These are phyloP conservation scores for Paramecium primaurelia DNA, from an alignment of 73 alveolate species.

Conservation along the genomic window DNA sequence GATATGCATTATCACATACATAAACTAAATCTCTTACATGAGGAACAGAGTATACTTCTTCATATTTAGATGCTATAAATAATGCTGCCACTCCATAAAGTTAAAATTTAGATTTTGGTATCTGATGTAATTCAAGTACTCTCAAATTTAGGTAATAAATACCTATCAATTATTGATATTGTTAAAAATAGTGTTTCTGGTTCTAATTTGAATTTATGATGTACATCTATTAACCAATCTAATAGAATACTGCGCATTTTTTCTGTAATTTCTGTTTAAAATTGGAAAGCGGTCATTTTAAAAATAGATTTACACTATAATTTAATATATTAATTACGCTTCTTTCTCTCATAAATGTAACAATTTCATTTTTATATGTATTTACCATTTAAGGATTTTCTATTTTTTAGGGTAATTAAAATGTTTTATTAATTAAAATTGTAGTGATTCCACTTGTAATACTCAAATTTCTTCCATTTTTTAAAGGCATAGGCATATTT, in stretches of 20 bases:
- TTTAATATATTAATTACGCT: not conserved
- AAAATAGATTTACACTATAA: not conserved
- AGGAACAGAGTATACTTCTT: conserved; percentile 78
- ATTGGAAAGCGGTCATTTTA: conserved; percentile 18
- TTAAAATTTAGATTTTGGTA: conserved; percentile 69
- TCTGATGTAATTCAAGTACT: not conserved
- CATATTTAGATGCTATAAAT: conserved; percentile 84
- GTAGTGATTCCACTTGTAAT: conserved; percentile 16
- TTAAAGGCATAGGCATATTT: not conserved
- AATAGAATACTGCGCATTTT: conserved; percentile 82
- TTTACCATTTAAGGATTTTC: not conserved
- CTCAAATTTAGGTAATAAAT: conserved; percentile 59
- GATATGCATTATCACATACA: conserved; percentile 80
- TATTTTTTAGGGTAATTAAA: not conserved
- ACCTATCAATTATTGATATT: conserved; percentile 72
- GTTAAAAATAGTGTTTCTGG: conserved; percentile 77
- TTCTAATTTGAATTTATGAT: conserved; percentile 67
- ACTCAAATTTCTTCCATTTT: conserved; percentile 43
- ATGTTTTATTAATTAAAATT: not conserved
- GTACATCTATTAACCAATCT: conserved; percentile 86
- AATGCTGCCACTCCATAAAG: conserved; percentile 80
- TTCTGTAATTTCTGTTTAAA: conserved; percentile 72
- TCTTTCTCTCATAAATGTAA: not conserved
- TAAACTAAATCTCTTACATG: conserved; percentile 61
- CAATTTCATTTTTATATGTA: conserved; percentile 5